These are phyloP conservation scores for Acidomyces sp. DNA, from an alignment of 495 filamentous ascomycete species.

Conservation along the genomic window DNA sequence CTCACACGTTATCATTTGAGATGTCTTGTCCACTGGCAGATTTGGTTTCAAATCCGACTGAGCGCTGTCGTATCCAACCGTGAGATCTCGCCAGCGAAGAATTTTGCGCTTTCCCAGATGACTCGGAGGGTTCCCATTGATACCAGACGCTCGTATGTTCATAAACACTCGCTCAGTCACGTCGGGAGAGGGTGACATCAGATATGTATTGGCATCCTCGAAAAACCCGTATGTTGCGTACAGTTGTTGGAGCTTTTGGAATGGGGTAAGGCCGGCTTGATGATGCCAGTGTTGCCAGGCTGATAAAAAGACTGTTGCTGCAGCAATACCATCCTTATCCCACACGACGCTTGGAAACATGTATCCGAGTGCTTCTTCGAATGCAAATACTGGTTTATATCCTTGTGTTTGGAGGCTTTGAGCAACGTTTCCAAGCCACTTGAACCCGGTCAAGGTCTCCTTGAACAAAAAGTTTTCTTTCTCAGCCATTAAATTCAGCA, in stretches of 20 bases:
- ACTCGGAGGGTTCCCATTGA: slow-evolving; percentile 4
- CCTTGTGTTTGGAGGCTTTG: slow-evolving; percentile 24
- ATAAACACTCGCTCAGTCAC: slow-evolving; percentile 43
- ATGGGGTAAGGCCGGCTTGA: slow-evolving; percentile 45
- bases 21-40: slow-evolving; percentile 44
- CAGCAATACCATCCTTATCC: slow-evolving; percentile 61
- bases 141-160: slow-evolving; percentile 32
- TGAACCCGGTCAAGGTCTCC: slow-evolving; percentile 63
- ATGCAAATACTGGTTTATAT: slow-evolving; percentile 47
- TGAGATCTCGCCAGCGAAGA: slow-evolving; percentile 55
- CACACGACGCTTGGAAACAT: slow-evolving; percentile 55
- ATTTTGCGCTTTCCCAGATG: slow-evolving; percentile 33
- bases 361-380: slow-evolving; percentile 63
- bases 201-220: slow-evolving; percentile 54
- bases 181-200: slow-evolving; percentile 44
- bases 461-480: slow-evolving; percentile 43
- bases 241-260: slow-evolving; percentile 45
- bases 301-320: slow-evolving; percentile 50
- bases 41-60: slow-evolving; percentile 40
- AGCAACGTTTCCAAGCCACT: slow-evolving; percentile 47
- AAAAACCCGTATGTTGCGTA: slow-evolving; percentile 52
- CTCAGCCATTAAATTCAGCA: slow-evolving; percentile 48
- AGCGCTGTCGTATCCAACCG: slow-evolving; percentile 48
- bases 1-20: slow-evolving; percentile 63
- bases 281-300: slow-evolving; percentile 42